A percentile compares a stretch with the other conserved stretches of the same genome.
Conservation (phyloP, 2,329 filamentous ascomycete species). For the Trichophaea hybrida region DNA sequence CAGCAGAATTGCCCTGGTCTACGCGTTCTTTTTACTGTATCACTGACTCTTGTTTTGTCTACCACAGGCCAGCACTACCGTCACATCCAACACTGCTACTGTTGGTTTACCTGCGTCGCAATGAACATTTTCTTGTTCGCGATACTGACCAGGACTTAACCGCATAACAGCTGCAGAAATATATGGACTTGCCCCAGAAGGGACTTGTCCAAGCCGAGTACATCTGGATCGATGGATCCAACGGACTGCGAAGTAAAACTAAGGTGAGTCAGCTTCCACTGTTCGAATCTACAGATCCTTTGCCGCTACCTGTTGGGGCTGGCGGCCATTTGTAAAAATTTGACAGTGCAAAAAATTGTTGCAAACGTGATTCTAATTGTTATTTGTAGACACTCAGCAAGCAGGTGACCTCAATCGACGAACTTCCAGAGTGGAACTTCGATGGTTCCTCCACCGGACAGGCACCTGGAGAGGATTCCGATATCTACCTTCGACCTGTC, state of each 20-base stretch:
- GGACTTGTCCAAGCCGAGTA: constrained; percentile 87
- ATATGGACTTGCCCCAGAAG: constrained; percentile 78
- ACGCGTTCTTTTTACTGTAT: constrained; percentile 7
- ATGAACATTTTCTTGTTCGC: background rate
- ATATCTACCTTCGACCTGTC: constrained; percentile 87
- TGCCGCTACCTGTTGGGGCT: background rate
- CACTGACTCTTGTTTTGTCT: constrained; percentile 6
- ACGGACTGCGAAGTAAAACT: constrained; percentile 82
- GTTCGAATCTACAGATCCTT: background rate
- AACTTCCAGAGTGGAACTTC: constrained; percentile 68
- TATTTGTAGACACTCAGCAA: constrained; percentile 46
- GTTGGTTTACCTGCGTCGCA: constrained; percentile 11
- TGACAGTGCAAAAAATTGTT: constrained; percentile 12
- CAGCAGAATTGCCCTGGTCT: no score
- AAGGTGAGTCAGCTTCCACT: constrained; percentile 52
- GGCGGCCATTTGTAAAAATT: background rate
- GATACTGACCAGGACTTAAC: constrained; percentile 7
- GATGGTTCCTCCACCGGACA: constrained; percentile 85
- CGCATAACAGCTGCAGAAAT: constrained; percentile 69
- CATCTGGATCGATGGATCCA: constrained; percentile 80
- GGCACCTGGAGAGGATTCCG: constrained; percentile 87
- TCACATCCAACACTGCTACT: constrained; percentile 26
- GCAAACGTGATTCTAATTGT: constrained; percentile 1
- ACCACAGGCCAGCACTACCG: constrained; percentile 19
- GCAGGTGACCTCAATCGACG: constrained; percentile 43